A percentile compares a stretch with the other conserved stretches of the same genome.
Conservation (phyloP, 768 basidiomycete species). For the Podaxis rugospora region DNA sequence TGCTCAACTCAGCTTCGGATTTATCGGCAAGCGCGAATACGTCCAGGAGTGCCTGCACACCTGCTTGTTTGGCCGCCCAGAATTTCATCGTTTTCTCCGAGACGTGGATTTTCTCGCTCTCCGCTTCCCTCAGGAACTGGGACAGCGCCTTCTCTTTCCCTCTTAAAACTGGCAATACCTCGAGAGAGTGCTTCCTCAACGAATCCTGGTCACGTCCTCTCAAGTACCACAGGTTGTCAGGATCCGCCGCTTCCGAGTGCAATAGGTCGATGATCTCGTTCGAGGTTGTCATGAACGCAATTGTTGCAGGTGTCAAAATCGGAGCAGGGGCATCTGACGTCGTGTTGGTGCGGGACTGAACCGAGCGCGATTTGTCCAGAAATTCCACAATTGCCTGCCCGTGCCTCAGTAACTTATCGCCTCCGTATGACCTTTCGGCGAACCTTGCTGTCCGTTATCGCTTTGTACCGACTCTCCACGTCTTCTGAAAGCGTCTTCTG, state of each 20-base stretch:
- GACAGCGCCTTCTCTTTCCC: slow-evolving; percentile 47
- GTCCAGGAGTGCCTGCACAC: slow-evolving; percentile 36
- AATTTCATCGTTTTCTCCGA: slow-evolving; percentile 60
- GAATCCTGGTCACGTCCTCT: slow-evolving; percentile 56
- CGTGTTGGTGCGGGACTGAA: slow-evolving; percentile 62
- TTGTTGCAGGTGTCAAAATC: slow-evolving; percentile 72
- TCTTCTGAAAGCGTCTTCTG: slow-evolving; percentile 65
- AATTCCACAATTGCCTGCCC: slow-evolving; percentile 70
- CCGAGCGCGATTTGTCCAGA: slow-evolving; percentile 77
- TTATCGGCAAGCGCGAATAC: slow-evolving; percentile 44
- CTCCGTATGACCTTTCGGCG: slow-evolving; percentile 5
- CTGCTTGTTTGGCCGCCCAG: slow-evolving; percentile 54
- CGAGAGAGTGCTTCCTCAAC: slow-evolving; percentile 42
- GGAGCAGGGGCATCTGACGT: slow-evolving; percentile 74
- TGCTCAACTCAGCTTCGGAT: slow-evolving; percentile 31
- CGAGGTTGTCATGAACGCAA: slow-evolving; percentile 57
- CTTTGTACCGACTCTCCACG: slow-evolving; percentile 76
- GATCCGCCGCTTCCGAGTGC: slow-evolving; percentile 61
- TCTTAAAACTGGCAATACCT: slow-evolving; percentile 36
- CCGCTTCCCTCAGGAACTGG: slow-evolving; percentile 48
- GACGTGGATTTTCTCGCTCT: slow-evolving; percentile 40
- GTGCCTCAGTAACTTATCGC: neutral
- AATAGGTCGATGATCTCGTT: slow-evolving; percentile 52
- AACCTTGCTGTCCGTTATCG: slow-evolving; percentile 73
- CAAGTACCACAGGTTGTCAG: slow-evolving; percentile 51